Evolutionary conservation across 2,329 filamentous ascomycete genomes (phyloP).

Genomic region (Aspergillus glaucus): DNA sequence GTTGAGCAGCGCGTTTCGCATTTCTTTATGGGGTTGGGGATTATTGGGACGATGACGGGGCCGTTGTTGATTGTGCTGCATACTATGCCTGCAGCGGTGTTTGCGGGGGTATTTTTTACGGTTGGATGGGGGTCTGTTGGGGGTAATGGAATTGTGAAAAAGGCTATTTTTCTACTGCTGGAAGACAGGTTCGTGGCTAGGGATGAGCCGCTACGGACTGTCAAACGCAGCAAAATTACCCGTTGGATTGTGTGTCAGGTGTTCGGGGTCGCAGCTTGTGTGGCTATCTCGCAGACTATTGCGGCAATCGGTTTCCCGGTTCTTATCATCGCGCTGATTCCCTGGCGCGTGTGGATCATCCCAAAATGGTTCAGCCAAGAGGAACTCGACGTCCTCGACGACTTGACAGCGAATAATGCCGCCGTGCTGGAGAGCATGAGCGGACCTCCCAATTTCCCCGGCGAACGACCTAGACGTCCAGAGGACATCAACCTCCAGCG

Average conservation of each 20-base stretch:
- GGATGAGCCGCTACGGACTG: constrained; percentile 41
- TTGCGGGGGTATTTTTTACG: constrained; percentile 72
- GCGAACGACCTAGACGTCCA: constrained; percentile 8
- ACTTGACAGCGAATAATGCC: constrained; percentile 49
- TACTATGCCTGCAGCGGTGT: constrained; percentile 67
- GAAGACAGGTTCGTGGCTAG: constrained; percentile 55
- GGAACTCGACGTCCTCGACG: constrained; percentile 48
- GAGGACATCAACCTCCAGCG: constrained; percentile 17
- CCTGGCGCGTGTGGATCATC: constrained; percentile 45
- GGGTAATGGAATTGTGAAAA: constrained; percentile 66
- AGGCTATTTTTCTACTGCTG: constrained; percentile 59
- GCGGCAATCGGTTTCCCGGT: constrained; percentile 55
- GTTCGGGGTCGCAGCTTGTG: constrained; percentile 47
- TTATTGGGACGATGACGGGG: constrained; percentile 68
- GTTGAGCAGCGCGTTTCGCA: constrained; percentile 70
- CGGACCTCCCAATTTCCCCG: constrained; percentile 40
- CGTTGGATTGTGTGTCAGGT: constrained; percentile 49
- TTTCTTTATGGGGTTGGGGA: constrained; percentile 67
- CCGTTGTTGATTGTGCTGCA: constrained; percentile 66
- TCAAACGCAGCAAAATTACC: constrained; percentile 42
- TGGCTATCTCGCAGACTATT: constrained; percentile 55
- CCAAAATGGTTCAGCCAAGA: constrained; percentile 45
- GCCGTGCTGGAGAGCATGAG: constrained; percentile 50
- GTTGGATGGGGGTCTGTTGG: constrained; percentile 72
- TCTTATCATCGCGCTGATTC: constrained; percentile 52